Evolutionary conservation across 768 basidiomycete genomes (phyloP), one percentile per base, ranked within the genome.

Genomic region (Roridomyces roridus): DNA sequence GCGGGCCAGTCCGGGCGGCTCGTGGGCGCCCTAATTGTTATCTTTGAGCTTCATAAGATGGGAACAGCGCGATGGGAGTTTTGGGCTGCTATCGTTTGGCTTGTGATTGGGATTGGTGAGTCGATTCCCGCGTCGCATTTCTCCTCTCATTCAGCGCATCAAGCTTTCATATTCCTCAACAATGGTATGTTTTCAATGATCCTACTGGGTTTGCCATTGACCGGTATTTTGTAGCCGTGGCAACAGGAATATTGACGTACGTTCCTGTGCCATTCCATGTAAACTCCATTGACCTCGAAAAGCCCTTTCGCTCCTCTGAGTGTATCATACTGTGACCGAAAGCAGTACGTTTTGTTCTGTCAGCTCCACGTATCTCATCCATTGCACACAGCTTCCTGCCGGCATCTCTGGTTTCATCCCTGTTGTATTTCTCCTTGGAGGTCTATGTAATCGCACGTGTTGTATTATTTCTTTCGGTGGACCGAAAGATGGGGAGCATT

Each of bases 81-180:
- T n/a, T 69, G 64, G 42, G 23, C 59, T 6, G 63, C 74, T 37
- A 72, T 72, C 46, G 57, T 58, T 4, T 71, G 68, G 56, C 62
- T 80, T 3, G 34, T 73, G 5, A 47, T 72, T 20, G 71, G 65
- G 0, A 55, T 77, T 20, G 77, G 80, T 81, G 61, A 29, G 74
- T 59, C 6, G 24, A 24, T 10, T 18, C 25, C 15, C 20, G 23
- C 11, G 17, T 28, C 25, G 50, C 21, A 40, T 18, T 37, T 42
- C 20, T 23, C 51, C 49, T 3, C 8, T 34, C 8, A 21, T 4
- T 25, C 42, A 45, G 34, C 26, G 5, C 44, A 17, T 56, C 29
- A 40, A 81, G 80, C 55, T 1, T 69, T 80, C 25, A 69, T 77
- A 21, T 74, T 81, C 62, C 72, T 73, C 10, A 70, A 72, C 46